Percentiles rank a stretch among this genome's conserved stretches.
Evolutionary conservation across 345 rosid genomes (phyloP).

Genomic region (Draba incana): DNA sequence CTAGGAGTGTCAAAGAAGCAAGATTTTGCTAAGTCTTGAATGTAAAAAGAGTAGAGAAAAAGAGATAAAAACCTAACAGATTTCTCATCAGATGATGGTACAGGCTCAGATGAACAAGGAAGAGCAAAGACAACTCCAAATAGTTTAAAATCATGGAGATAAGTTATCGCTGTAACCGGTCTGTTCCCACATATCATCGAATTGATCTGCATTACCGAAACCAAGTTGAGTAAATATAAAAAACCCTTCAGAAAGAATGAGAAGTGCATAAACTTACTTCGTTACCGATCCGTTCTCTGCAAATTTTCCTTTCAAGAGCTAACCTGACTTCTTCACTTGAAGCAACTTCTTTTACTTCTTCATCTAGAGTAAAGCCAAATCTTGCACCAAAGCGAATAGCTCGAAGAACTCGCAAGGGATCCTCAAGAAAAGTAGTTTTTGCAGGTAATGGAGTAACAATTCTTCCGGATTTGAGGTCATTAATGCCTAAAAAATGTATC

Average conservation of each 20-base stretch:
- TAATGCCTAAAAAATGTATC: slow-evolving; percentile 56
- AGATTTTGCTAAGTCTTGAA: background rate
- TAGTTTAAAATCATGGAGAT: slow-evolving; percentile 59
- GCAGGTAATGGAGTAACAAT: slow-evolving; percentile 90
- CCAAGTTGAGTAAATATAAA: too few species aligned
- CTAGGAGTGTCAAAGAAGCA: background rate
- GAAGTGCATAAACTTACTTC: slow-evolving; percentile 56
- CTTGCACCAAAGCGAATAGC: slow-evolving; percentile 98
- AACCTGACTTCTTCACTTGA: slow-evolving; percentile 72
- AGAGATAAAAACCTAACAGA: slow-evolving; percentile 9
- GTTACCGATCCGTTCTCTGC: slow-evolving; percentile 89
- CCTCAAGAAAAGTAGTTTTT: slow-evolving; percentile 89
- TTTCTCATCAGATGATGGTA: slow-evolving; percentile 10
- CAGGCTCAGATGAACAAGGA: slow-evolving; percentile 42
- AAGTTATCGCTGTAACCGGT: background rate
- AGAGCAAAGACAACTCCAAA: slow-evolving; percentile 70
- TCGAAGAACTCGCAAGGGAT: slow-evolving; percentile 91
- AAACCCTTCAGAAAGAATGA: background rate
- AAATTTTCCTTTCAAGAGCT: slow-evolving; percentile 83
- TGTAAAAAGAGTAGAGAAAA: background rate
- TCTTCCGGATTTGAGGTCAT: slow-evolving; percentile 76
- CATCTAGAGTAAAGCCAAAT: slow-evolving; percentile 72
- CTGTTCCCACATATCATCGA: too few species aligned
- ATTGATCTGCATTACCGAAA: too few species aligned
- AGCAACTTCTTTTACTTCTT: slow-evolving; percentile 76